Evolutionary conservation across 2,329 filamentous ascomycete genomes (phyloP).

Genomic region (Neofusicoccum cordaticola): DNA sequence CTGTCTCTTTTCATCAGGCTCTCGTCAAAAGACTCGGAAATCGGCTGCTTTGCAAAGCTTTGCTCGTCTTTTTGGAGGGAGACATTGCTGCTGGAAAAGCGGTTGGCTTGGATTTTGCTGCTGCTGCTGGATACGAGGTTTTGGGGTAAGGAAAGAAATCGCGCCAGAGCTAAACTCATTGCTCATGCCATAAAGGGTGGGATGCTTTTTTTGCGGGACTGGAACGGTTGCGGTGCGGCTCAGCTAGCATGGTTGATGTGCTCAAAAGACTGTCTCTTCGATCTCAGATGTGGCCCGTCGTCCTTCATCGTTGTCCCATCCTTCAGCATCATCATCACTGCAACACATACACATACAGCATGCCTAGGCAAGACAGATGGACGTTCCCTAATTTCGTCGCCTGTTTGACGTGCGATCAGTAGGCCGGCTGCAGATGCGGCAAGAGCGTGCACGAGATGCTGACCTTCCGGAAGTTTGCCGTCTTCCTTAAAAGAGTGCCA

Average conservation of each 20-base stretch:
- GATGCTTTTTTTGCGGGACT: background rate
- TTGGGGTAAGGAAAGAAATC: conserved; percentile 1
- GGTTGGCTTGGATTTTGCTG: conserved; percentile 8
- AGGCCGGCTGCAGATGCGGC: background rate
- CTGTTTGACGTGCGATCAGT: background rate
- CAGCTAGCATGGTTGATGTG: conserved; percentile 8
- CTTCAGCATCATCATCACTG: background rate
- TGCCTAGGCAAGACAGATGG: background rate
- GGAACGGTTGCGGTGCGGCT: background rate
- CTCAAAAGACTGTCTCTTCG: conserved; percentile 11
- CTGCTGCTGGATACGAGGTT: background rate
- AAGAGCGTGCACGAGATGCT: background rate
- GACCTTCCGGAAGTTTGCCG: background rate
- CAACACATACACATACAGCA: background rate
- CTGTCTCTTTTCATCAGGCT: conserved; percentile 6
- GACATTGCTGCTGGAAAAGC: conserved; percentile 7
- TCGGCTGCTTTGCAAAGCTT: conserved; percentile 9
- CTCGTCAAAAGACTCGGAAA: conserved; percentile 14
- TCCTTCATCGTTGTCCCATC: background rate
- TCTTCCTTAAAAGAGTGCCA: background rate
- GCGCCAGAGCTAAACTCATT: background rate
- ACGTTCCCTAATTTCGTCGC: background rate
- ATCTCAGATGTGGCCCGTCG: background rate
- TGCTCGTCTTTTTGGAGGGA: background rate
- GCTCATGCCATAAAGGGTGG: background rate